Percentiles rank a stretch among this genome's conserved stretches.
Evolutionary conservation across 139 green algal species (phyloP).

Genomic region (Mesotaenium endlicherianum): DNA sequence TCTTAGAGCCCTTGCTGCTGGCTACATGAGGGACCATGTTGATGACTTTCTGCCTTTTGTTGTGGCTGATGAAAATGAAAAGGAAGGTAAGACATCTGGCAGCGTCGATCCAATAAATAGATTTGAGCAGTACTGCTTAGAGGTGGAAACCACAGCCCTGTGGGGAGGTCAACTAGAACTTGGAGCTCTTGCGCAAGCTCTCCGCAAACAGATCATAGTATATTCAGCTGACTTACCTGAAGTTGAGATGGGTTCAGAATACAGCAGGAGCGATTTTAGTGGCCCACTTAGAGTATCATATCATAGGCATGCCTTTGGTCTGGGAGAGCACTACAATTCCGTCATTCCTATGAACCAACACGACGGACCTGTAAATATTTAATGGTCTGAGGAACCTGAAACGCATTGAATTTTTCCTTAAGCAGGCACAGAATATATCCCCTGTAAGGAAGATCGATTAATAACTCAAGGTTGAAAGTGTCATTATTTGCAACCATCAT

Average conservation of each 20-base stretch:
- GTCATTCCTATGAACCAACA: too few species aligned
- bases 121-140: slow-evolving; percentile 73
- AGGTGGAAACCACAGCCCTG: slow-evolving; percentile 72
- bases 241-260: slow-evolving; percentile 73
- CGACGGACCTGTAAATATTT: too few species aligned
- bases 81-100: neutral
- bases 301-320: slow-evolving; percentile 82
- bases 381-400: too few species aligned
- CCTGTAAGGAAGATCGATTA: too few species aligned
- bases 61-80: slow-evolving; percentile 2
- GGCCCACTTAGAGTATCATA: slow-evolving; percentile 75
- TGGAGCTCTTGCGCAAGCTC: slow-evolving; percentile 66
- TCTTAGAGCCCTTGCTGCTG: slow-evolving; percentile 68
- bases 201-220: slow-evolving; percentile 74
- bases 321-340: slow-evolving; percentile 96
- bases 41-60: slow-evolving; percentile 71
- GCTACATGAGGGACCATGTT: slow-evolving; percentile 73
- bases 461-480: too few species aligned
- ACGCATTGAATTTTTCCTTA: too few species aligned
- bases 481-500: too few species aligned
- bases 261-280: slow-evolving; percentile 1
- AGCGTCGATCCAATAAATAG: slow-evolving; percentile 44
- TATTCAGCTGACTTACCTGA: slow-evolving; percentile 65
- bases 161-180: slow-evolving; percentile 94
- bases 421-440: too few species aligned